A percentile compares a stretch with the other conserved stretches of the same genome.
These are phyloP conservation scores for Alternaria brassicicola DNA, from an alignment of 2,329 filamentous ascomycete species.

Conservation along the genomic window DNA sequence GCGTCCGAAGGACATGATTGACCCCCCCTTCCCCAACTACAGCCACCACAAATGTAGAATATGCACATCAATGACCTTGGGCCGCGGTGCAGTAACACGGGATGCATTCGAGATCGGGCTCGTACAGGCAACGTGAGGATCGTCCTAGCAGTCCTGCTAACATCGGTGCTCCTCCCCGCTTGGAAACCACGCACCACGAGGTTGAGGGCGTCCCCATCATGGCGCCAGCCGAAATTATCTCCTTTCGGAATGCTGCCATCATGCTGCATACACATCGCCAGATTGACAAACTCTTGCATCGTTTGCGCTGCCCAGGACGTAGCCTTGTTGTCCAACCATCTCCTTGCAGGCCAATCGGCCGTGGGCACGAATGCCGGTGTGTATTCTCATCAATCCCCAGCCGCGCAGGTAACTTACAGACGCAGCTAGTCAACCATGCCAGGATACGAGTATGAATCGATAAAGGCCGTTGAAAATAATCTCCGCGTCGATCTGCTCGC, in stretches of 20 bases:
- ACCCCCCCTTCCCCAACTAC: background rate
- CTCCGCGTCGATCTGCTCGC: constrained; percentile 20
- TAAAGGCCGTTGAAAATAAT: constrained; percentile 14
- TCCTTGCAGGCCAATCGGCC: background rate
- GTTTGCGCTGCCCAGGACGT: background rate
- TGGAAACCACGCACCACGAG: background rate
- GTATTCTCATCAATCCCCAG: background rate
- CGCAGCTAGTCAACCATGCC: constrained; percentile 4
- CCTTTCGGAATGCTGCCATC: background rate
- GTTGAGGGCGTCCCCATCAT: constrained; percentile 1
- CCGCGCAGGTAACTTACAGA: constrained; percentile 8
- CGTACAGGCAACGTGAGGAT: constrained; percentile 3
- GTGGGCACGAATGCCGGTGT: background rate
- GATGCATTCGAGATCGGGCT: background rate
- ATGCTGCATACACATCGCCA: background rate
- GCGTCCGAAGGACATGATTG: constrained; percentile 7
- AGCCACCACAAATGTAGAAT: background rate
- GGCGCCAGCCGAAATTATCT: constrained; percentile 1
- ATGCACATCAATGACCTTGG: background rate
- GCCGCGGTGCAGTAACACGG: background rate
- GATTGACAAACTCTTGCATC: background rate
- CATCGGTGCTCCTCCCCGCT: background rate
- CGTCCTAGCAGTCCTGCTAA: constrained; percentile 2
- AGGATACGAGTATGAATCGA: constrained; percentile 4
- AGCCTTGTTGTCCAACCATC: background rate